Evolutionary conservation across 2,329 filamentous ascomycete genomes (phyloP).

Genomic region (Albifimbria verrucaria): DNA sequence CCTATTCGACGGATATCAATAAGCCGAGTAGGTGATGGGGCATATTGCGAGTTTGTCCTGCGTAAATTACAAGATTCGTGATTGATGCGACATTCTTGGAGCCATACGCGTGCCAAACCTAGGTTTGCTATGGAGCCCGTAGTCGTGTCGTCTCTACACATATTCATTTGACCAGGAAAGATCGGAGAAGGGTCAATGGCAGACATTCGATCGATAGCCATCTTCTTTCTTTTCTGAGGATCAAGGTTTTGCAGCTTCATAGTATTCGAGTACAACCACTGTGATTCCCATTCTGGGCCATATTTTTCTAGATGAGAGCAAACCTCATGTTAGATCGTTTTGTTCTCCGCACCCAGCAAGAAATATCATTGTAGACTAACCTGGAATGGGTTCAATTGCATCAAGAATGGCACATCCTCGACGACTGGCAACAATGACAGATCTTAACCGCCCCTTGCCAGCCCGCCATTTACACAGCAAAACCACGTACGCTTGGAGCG

Average conservation of each 20-base stretch:
- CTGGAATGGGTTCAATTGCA: neutral
- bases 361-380: neutral
- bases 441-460: neutral
- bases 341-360: too few relatives aligned
- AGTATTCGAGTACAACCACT: neutral
- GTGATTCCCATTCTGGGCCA: neutral
- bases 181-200: too few relatives aligned
- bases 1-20: conserved; percentile 4
- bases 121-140: conserved; percentile 1
- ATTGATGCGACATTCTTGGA: neutral
- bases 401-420: neutral
- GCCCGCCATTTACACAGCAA: neutral
- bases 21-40: conserved; percentile 1
- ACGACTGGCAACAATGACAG: conserved; percentile 2
- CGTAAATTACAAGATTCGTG: neutral
- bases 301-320: neutral
- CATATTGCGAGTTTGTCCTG: neutral
- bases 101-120: conserved; percentile 1
- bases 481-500: neutral
- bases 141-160: neutral
- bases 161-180: too few relatives aligned
- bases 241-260: neutral
- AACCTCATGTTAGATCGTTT: too few relatives aligned
- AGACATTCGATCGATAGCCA: too few relatives aligned
- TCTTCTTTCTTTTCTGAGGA: neutral